Conservation (phyloP, 306 rosid genomes). For the Prunus mira region DNA sequence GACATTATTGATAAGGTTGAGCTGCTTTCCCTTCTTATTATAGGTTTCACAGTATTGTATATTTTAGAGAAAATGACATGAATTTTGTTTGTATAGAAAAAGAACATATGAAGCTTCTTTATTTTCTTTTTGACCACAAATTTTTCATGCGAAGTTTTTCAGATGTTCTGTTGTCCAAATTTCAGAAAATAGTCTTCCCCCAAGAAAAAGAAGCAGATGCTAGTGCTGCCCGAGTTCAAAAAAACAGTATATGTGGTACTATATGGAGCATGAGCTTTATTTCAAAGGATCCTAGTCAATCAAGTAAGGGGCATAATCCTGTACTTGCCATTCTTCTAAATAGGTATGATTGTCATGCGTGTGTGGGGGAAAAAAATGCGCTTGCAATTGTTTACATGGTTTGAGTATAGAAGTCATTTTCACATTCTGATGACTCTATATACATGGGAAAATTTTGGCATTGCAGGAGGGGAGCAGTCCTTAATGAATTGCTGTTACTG, state of each 20-base stretch:
- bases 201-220: conserved; percentile 57
- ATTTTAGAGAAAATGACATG: conserved; percentile 7
- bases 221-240: conserved; percentile 39
- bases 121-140: neutral
- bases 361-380: neutral
- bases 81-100: neutral
- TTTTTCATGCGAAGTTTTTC: conserved; percentile 7
- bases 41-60: conserved; percentile 14
- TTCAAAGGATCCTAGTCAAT: conserved; percentile 54
- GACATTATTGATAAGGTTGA: conserved; percentile 78
- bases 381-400: conserved; percentile 18
- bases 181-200: conserved; percentile 72
- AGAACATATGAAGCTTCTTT: neutral
- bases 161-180: conserved; percentile 24
- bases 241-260: conserved; percentile 57
- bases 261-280: conserved; percentile 97
- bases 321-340: conserved; percentile 77
- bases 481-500: conserved; percentile 70
- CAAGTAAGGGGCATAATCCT: conserved; percentile 64
- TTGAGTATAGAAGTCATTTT: conserved; percentile 23
- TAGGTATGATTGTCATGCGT: conserved; percentile 46
- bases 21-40: conserved; percentile 2
- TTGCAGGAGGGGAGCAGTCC: conserved; percentile 58
- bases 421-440: conserved; percentile 6
- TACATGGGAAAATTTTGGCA: conserved; percentile 16